Percentiles rank a stretch among this genome's conserved stretches.
These are phyloP conservation scores for Phialocephala sp. DNA, from an alignment of 2,329 filamentous ascomycete species.

Conservation along the genomic window DNA sequence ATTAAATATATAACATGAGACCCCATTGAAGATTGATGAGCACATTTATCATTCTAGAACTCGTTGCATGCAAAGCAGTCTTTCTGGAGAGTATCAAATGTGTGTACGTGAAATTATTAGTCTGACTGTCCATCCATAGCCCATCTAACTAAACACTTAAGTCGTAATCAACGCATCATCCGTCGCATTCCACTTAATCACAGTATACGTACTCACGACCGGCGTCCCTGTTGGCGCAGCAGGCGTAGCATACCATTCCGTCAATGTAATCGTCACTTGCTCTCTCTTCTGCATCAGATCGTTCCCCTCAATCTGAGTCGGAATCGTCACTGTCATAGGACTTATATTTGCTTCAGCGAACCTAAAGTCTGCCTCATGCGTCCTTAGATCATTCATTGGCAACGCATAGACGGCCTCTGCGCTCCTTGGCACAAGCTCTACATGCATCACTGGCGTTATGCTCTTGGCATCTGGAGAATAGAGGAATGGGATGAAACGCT, in stretches of 20 bases:
- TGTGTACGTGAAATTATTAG: too few species aligned
- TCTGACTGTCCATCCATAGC: too few species aligned
- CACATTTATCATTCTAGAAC: too few species aligned
- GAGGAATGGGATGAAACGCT: slow-evolving; percentile 7
- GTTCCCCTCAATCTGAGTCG: slow-evolving; percentile 4
- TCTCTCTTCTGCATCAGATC: slow-evolving; percentile 4
- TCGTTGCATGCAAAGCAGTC: too few species aligned
- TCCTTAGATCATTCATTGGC: not conserved
- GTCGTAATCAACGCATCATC: not conserved
- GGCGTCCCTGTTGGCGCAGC: not conserved
- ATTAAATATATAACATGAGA: too few species aligned
- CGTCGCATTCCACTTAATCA: slow-evolving; percentile 8
- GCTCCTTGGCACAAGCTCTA: slow-evolving; percentile 4
- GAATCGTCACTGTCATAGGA: slow-evolving; percentile 4
- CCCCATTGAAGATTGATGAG: too few species aligned
- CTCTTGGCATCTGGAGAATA: slow-evolving; percentile 5
- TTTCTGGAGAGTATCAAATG: too few species aligned
- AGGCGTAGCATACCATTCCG: slow-evolving; percentile 1
- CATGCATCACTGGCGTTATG: not conserved
- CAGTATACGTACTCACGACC: slow-evolving; percentile 4
- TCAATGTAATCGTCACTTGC: slow-evolving; percentile 9
- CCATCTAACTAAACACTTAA: not conserved
- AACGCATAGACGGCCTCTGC: not conserved
- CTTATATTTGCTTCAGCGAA: slow-evolving; percentile 8
- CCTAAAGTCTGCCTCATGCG: not conserved